A percentile compares a stretch with the other conserved stretches of the same genome.
phyloP scores from a whole-genome alignment of 2,329 filamentous ascomycete genomes.

The Sporothrix mexicana region DNA sequence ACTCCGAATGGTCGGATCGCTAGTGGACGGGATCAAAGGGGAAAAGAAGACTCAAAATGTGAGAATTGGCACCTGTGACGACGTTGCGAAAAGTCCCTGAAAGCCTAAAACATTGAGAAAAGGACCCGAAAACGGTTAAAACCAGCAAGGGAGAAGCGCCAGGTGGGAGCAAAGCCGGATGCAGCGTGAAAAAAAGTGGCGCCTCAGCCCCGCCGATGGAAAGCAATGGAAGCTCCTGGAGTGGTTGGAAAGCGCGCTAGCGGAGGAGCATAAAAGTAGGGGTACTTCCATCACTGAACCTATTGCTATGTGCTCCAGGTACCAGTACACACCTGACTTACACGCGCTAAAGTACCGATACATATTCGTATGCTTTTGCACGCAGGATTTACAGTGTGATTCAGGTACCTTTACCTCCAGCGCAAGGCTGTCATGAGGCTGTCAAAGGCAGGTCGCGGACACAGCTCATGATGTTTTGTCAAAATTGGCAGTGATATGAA shows the following conservation, averaged over 20 bases:
- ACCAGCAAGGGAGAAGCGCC: constrained; percentile 25
- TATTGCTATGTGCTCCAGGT: neutral
- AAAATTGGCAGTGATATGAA: neutral
- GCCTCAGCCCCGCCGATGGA: constrained; percentile 39
- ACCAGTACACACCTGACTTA: constrained; percentile 11
- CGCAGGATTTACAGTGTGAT: accelerated
- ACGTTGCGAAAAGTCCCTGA: constrained; percentile 22
- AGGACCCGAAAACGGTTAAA: neutral
- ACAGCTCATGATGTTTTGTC: constrained; percentile 3
- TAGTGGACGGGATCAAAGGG: neutral
- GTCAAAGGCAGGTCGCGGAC: constrained; percentile 17
- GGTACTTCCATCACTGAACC: neutral
- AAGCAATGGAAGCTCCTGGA: constrained; percentile 40
- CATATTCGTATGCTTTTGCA: neutral
- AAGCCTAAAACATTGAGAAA: neutral
- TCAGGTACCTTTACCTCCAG: neutral
- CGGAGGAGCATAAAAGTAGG: neutral
- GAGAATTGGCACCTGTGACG: neutral
- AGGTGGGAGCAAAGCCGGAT: constrained; percentile 12
- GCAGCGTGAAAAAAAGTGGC: constrained; percentile 30
- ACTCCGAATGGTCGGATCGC: constrained; percentile 5
- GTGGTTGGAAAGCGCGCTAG: constrained; percentile 34
- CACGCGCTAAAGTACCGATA: constrained; percentile 20
- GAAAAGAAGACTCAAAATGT: neutral
- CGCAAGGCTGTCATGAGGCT: constrained; percentile 9